Base-by-base conservation (phyloP, 1,284 basidiomycete genomes). In the Sporisorium reilianum region DNA sequence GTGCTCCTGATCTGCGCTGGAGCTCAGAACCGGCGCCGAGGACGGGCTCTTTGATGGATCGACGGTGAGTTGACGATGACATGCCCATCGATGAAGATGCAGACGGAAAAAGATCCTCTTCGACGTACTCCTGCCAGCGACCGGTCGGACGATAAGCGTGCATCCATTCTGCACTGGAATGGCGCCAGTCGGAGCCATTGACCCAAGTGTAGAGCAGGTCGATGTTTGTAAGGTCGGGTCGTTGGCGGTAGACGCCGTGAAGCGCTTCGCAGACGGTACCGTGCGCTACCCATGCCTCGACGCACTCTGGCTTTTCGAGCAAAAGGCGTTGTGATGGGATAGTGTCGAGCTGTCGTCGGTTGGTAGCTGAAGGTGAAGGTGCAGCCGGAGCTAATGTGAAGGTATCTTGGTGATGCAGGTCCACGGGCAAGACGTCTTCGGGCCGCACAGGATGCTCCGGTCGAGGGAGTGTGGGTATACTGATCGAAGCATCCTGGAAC, bases 111-210 rank as follows among this genome's bases (percentile, higher is more conserved):
- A 73, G 61, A 20, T 69, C 66, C 14, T 66, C 54, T 34, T 74
- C 65, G 23, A 57, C 62, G 26, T 68, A 74, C 23, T 74, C 71
- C 34, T 74, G 71, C 71, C 71, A 74, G 1, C 54, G 40, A 11
- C 71, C 71, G 12, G 10, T 28, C 5, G 59, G 45, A 18, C 59
- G 57, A n/a, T 73, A 65, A 1, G 53, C 66, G 42, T 75, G 66
- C 61, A 78, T 57, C 65, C 65, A 62, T 44, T 64, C 63, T 2
- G 64, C 62, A 10, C 46, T 52, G 10, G 55, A 42, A 20, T 78
- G 73, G 25, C 69, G 67, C 71, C 55, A 64, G 26, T 77, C 75
- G 3, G 75, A 74, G 2, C 76, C 76, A 28, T 78, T 78, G 28
- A 78, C 76, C 67, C 74, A 75, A 0, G 69, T 55, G 26, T 64